Conservation (phyloP, 2,329 filamentous ascomycete species). For the Fonsecaea pedrosoi region DNA sequence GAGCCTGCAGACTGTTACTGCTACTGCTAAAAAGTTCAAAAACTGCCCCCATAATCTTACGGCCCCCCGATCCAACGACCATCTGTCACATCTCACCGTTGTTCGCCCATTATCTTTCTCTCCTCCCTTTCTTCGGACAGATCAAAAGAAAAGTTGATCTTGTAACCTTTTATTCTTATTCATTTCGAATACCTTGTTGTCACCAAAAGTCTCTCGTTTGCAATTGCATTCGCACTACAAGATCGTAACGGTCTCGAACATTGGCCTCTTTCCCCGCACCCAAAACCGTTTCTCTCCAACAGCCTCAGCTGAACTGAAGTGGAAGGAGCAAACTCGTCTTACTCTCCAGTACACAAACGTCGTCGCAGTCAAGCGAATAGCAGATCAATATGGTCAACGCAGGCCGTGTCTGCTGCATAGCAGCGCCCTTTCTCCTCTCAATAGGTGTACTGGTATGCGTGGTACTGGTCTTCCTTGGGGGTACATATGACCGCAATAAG, state of each 20-base stretch:
- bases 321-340: conserved; percentile 6
- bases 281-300: conserved; percentile 15
- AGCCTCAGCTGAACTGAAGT: conserved; percentile 11
- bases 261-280: conserved; percentile 17
- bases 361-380: neutral
- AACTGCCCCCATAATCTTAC: conserved; percentile 24
- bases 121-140: neutral
- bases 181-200: neutral
- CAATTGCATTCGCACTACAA: neutral
- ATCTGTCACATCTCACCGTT: conserved; percentile 12
- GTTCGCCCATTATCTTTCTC: conserved; percentile 12
- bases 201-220: conserved; percentile 11
- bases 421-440: conserved; percentile 82
- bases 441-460: conserved; percentile 76
- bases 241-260: conserved; percentile 5
- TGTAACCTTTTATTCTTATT: neutral
- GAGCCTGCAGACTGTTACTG: neutral
- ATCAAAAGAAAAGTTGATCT: neutral
- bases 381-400: conserved; percentile 66
- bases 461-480: conserved; percentile 63
- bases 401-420: conserved; percentile 84
- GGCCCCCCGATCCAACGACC: conserved; percentile 9
- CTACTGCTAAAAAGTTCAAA: neutral
- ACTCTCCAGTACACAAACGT: neutral
- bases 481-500: conserved; percentile 57